Conservation (phyloP, 495 filamentous ascomycete genomes). For the Aspergillus hancockii region DNA sequence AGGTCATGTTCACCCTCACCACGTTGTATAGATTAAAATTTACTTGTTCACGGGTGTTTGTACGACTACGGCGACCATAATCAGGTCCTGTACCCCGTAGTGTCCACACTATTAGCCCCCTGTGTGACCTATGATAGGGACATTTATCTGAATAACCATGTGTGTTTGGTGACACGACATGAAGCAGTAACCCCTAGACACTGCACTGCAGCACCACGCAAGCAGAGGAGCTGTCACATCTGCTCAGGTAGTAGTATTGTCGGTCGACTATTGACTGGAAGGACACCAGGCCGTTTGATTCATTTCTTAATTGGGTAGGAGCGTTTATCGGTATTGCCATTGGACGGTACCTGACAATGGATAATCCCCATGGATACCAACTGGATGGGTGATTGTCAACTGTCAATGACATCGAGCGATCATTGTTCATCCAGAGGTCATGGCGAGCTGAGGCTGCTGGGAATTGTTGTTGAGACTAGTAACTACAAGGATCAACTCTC, state of each 20-base stretch:
- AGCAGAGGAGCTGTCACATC: slow-evolving; percentile 12
- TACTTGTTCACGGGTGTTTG: no score
- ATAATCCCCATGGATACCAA: not conserved
- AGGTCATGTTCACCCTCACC: slow-evolving; percentile 3
- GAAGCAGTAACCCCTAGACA: not conserved
- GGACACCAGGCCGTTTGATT: not conserved
- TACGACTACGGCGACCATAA: not conserved
- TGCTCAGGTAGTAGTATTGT: not conserved
- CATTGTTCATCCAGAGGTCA: slow-evolving; percentile 1
- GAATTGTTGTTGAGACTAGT: not conserved
- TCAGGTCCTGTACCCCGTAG: not conserved
- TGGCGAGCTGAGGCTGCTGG: slow-evolving; percentile 9
- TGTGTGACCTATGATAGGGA: not conserved
- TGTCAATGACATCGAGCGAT: not conserved
- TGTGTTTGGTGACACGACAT: slow-evolving; percentile 1
- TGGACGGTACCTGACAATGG: not conserved
- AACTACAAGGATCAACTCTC: slow-evolving; percentile 10
- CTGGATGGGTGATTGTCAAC: no score
- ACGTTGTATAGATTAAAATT: slow-evolving; percentile 1
- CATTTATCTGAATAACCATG: not conserved
- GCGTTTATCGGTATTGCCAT: not conserved
- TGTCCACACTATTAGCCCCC: not conserved
- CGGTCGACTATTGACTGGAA: slow-evolving; percentile 6
- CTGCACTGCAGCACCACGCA: not conserved
- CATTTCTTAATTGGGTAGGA: not conserved